phyloP scores from a whole-genome alignment of 2,329 filamentous ascomycete genomes.

The Diaporthe caulivora region DNA sequence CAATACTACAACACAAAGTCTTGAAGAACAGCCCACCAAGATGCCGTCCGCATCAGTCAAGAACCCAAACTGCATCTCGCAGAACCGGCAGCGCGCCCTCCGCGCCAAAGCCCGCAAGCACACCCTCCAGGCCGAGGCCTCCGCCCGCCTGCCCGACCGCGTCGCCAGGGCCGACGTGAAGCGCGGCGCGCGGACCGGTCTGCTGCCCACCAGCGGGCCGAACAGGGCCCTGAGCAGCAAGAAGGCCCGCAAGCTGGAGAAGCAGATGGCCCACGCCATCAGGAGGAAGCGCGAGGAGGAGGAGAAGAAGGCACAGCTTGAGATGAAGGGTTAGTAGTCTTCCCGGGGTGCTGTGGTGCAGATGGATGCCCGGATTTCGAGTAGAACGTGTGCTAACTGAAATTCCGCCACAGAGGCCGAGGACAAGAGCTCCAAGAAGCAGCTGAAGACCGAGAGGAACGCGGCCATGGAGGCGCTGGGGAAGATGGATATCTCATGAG shows the following conservation, averaged over 20 bases:
- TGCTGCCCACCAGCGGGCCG: constrained; percentile 69
- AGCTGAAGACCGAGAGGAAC: constrained; percentile 37
- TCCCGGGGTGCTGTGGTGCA: background rate
- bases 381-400: background rate
- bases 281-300: constrained; percentile 64
- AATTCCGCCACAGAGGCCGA: constrained; percentile 19
- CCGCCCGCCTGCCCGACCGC: constrained; percentile 41
- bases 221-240: constrained; percentile 64
- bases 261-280: constrained; percentile 64
- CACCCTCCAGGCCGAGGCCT: constrained; percentile 56
- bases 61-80: constrained; percentile 69
- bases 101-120: constrained; percentile 59
- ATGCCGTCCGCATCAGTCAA: constrained; percentile 70
- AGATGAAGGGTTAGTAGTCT: constrained; percentile 37
- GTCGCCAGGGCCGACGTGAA: constrained; percentile 53
- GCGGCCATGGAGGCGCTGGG: constrained; percentile 36
- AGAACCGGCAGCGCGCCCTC: constrained; percentile 63
- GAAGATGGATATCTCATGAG: constrained; percentile 40
- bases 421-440: constrained; percentile 37
- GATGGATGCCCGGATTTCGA: background rate
- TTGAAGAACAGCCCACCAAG: constrained; percentile 31
- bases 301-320: constrained; percentile 42
- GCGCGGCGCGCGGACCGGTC: constrained; percentile 64
- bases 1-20: background rate
- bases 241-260: constrained; percentile 68